Base-by-base conservation (phyloP, 257 asterid genomes). In the Solanum pennellii region DNA sequence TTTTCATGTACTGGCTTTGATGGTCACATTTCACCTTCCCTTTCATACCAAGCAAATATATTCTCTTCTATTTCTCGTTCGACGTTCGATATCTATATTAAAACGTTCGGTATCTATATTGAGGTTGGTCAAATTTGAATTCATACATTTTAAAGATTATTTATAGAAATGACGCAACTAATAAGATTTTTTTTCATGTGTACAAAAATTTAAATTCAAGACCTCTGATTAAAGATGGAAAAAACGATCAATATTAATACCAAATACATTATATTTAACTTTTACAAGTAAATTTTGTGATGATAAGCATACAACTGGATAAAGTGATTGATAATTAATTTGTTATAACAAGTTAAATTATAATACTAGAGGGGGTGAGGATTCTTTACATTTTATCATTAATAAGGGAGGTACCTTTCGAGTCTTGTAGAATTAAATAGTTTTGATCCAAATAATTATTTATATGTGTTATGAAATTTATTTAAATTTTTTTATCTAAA, bases 101-200 rank as follows among this genome's bases (percentile, higher is more conserved):
- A 47, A 33, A 33, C 37, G 37, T 35, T 35, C 6, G 37, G 4
- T 35, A 37, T 37, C 1, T 37, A 37, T 37, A 37, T 37, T 5
- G 3, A 15, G 8, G 0, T 2, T 8, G 2, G 1, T 2, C 6
- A 52, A 16, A 16, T 52, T 16, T 52, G 62, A 16, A 16, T 16
- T 16, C 9, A 6, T 3, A 7, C 0, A 6, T 1, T 16, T 0
- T 16, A 3, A 1, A 3, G 4, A 6, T 6, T 3, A 6, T 11
- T 5, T 62, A 2, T 2, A 7, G 27, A 0, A 0, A 11, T 2
- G 0, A 23, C 2, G 3, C 15, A n/a, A 0, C 0, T 14, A n/a
- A 25, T 18, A 25, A 25, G 10, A 25, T 2, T 25, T 27, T 35
- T 35, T 68, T 68, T 6, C 0, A 27, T 68, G 7, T 7, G 1